These are phyloP conservation scores for Pseudomonodictys pantanalensis DNA, from an alignment of 495 filamentous ascomycete species.

Conservation along the genomic window DNA sequence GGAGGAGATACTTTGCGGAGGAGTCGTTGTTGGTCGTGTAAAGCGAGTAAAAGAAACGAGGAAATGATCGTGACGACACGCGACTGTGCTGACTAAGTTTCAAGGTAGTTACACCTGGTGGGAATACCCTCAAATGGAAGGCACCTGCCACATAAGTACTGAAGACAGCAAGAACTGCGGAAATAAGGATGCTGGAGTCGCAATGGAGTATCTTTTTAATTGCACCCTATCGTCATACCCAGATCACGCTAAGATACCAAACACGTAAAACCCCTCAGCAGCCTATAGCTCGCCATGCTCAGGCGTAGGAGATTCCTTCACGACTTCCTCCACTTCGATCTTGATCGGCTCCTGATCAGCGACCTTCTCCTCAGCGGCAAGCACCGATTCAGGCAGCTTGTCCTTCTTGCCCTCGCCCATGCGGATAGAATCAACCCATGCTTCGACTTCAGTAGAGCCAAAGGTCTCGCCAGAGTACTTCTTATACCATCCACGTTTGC, in stretches of 20 bases:
- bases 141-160: too few relatives aligned
- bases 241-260: too few relatives aligned
- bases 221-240: too few relatives aligned
- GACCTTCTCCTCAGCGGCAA: slow-evolving; percentile 40
- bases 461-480: slow-evolving; percentile 59
- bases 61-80: too few relatives aligned
- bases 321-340: slow-evolving; percentile 25
- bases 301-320: slow-evolving; percentile 1
- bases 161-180: too few relatives aligned
- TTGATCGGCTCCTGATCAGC: slow-evolving; percentile 42
- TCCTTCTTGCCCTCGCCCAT: slow-evolving; percentile 81
- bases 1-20: too few relatives aligned
- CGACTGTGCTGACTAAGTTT: too few relatives aligned
- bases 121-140: too few relatives aligned
- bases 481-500: slow-evolving; percentile 80
- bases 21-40: too few relatives aligned
- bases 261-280: not conserved
- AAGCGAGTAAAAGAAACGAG: too few relatives aligned
- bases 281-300: slow-evolving; percentile 23
- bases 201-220: not conserved
- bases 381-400: slow-evolving; percentile 67
- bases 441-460: slow-evolving; percentile 61
- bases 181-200: too few relatives aligned
- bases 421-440: slow-evolving; percentile 83
- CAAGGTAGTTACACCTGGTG: too few relatives aligned